A percentile compares a stretch with the other conserved stretches of the same genome.
phyloP scores from a whole-genome alignment of 106 monocot species.

The Acorus gramineus region DNA sequence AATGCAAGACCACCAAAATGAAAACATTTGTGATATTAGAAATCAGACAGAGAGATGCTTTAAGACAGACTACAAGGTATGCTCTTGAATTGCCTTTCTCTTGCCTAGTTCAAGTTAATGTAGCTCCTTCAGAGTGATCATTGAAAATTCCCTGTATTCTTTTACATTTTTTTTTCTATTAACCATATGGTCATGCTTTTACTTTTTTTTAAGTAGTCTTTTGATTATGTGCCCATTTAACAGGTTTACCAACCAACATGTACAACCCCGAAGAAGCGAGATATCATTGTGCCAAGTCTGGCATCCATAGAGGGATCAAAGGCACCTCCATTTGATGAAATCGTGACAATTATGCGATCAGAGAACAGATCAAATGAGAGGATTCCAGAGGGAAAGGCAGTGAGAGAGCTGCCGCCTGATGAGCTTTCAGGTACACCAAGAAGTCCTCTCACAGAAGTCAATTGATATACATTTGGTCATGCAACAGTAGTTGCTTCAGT shows the following conservation, averaged over 20 bases:
- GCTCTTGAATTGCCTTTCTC: neutral
- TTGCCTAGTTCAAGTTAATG: neutral
- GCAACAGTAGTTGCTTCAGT: too few relatives aligned
- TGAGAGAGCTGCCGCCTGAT: slow-evolving; percentile 4
- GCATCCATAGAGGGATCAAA: slow-evolving; percentile 30
- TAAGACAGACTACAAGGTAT: slow-evolving; percentile 42
- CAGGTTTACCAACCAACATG: slow-evolving; percentile 28
- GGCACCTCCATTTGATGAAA: slow-evolving; percentile 6
- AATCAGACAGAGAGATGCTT: slow-evolving; percentile 25
- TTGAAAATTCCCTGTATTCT: neutral
- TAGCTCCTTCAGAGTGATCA: too few relatives aligned
- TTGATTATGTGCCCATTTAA: slow-evolving; percentile 2
- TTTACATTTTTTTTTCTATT: too few relatives aligned
- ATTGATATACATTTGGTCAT: neutral
- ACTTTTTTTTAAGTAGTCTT: neutral
- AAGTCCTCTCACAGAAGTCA: slow-evolving; percentile 30
- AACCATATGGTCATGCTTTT: neutral
- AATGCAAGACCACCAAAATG: slow-evolving; percentile 25
- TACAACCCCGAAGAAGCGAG: slow-evolving; percentile 11
- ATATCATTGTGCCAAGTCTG: slow-evolving; percentile 20
- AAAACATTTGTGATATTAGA: slow-evolving; percentile 27
- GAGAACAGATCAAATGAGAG: slow-evolving; percentile 3
- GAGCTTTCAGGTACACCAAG: slow-evolving; percentile 15
- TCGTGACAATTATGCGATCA: slow-evolving; percentile 7
- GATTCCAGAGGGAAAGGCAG: slow-evolving; percentile 7